Percentiles rank a stretch among this genome's conserved stretches.
These are phyloP conservation scores for Solanum ossicruentum DNA, from an alignment of 257 asterid species.

Conservation along the genomic window DNA sequence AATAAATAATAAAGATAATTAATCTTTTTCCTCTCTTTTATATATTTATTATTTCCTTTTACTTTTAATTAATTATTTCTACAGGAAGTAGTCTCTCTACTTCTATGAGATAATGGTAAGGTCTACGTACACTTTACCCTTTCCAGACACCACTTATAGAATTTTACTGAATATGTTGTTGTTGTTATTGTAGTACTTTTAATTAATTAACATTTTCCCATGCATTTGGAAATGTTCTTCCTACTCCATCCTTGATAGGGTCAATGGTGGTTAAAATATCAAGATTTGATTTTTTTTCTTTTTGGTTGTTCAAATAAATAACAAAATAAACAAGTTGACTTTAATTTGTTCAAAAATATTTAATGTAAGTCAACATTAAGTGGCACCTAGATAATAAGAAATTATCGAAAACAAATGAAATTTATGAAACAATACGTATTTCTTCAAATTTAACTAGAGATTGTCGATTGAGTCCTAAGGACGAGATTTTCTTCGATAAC, in stretches of 20 bases:
- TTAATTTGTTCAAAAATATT: background rate
- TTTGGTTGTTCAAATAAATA: background rate
- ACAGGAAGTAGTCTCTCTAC: too few species aligned
- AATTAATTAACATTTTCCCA: background rate
- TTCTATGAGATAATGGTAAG: too few species aligned
- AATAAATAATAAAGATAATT: background rate
- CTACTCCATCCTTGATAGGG: background rate
- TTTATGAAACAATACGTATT: background rate
- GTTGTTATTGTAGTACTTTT: too few species aligned
- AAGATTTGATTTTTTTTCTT: background rate
- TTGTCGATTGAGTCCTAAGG: rapidly evolving
- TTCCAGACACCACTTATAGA: too few species aligned
- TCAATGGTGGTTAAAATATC: background rate
- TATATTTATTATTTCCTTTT: background rate
- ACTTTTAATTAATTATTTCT: background rate
- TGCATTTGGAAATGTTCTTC: background rate
- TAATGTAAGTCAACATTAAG: background rate
- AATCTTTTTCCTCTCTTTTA: background rate
- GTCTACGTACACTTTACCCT: too few species aligned
- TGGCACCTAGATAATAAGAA: background rate
- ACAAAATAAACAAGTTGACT: background rate
- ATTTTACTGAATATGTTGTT: too few species aligned
- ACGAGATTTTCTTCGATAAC: background rate
- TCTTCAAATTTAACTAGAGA: background rate
- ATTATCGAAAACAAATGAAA: background rate